Base-by-base conservation (phyloP, 1,139 yeast genomes). In the Spencermartinsiella ligniputridi region DNA sequence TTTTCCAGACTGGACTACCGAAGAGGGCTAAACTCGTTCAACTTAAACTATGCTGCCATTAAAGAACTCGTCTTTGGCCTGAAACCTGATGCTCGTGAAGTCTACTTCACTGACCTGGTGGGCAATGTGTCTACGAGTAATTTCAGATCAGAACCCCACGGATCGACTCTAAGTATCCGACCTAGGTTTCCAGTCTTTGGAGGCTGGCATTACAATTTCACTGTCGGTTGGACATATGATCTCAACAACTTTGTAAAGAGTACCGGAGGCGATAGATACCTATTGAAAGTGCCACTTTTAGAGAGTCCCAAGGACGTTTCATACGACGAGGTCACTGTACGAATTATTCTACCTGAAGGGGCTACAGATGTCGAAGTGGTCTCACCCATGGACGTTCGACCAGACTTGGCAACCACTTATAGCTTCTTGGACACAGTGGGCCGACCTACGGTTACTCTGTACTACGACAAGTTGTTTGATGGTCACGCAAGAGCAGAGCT, bases 141-240 rank as follows among this genome's bases (percentile, higher is more conserved):
- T 50, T 68, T 75, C 35, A 58, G 74, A 13, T 43, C 56, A 13
- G 50, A 50, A 24, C 59, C 58, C 2, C 67, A 74, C 45, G 76
- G 72, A 50, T 54, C 67, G 3, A 36, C 52, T 15, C 68, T 88
- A 46, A 71, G 81, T 35, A 64, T 92, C 52, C 79, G 76, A 58
- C 98, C 98, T 45, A 76, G 99, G 62, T 92, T 74, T 70, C 99
- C 99, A 11, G 60, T 92, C 6, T 86, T 88, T 67, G 99, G 98
- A 40, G 95, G 90, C 35, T 92, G 99, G 99, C 78, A 82, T 57
- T 92, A 89, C 68, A 89, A 92, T 67, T 92, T 88, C 71, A 92
- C 98, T 17, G 69, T 92, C 58, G 97, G 97, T 5, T 94, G 96
- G 96, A 78, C 83, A 46, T 76, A 79, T 52, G 69, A 72, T 34